Evolutionary conservation across 2,329 filamentous ascomycete genomes (phyloP), one percentile per base, ranked within the genome.

Genomic region (Ophiostoma angusticollis): DNA sequence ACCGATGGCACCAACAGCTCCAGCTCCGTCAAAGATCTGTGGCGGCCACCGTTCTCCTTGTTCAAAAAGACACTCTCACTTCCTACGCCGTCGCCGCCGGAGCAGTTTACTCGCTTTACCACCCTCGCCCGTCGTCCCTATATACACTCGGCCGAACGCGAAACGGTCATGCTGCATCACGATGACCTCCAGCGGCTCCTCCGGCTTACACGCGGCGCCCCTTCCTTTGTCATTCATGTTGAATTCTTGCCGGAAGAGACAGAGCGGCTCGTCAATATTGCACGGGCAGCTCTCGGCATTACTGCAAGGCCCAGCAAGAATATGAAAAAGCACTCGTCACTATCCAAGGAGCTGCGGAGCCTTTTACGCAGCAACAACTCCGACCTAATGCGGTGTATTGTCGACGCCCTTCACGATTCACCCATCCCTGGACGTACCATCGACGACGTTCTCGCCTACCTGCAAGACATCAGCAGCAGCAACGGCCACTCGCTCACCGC

Each of bases 221-320:
- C 12, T 2, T 3, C 48, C 3, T 22, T 32, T 1, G 44, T 49
- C 0, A 57, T 66, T 14, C 68, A 71, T 43, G 63, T 67, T 6
- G 68, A 70, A 47, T 69, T 71, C 30, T 54, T 55, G 0, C 31
- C 43, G 0, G 51, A 57, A 1, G 67, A 71, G 42, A 46, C 63
- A 8, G 11, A 17, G 12, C 29, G 32, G 9, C 6, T 46, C 9
- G 29, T 42, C 13, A 9, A 31, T 9, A 31, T 32, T 5, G 39
- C 33, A 3, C 40, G 29, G 4, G 18, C 18, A 7, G 30, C 32
- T 1, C 13, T 39, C n/a, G 13, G 23, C 2, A 13, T 6, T 12
- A 17, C 17, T 17, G n/a, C 14, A 16, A 9, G 19, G 22, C 6
- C 28, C 3, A 11, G 34, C 4, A 33, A 41, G 13, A 24, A 24